Conservation (phyloP, 78 protist genomes). For the Dictyostelium citrinum region DNA sequence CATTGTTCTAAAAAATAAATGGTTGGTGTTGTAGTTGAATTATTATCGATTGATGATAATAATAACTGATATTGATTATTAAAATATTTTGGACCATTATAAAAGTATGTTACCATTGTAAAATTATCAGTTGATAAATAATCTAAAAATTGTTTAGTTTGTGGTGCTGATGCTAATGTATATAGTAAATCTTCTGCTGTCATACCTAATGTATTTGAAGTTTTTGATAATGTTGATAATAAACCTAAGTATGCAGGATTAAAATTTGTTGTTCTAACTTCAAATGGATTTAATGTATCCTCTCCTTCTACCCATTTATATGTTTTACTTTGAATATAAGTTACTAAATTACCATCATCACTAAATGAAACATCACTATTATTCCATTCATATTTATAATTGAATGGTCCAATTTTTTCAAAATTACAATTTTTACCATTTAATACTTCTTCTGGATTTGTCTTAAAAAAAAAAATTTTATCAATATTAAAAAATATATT, state of each 20-base stretch:
- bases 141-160: not conserved
- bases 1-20: not conserved
- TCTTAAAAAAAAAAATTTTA: too few species aligned
- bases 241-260: slow-evolving; percentile 45
- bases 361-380: slow-evolving; percentile 24
- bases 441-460: slow-evolving; percentile 29
- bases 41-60: not conserved
- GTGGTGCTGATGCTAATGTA: not conserved
- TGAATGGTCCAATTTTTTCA: slow-evolving; percentile 44
- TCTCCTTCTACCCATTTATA: not conserved
- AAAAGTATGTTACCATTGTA: not conserved
- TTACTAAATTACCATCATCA: slow-evolving; percentile 20
- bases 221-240: not conserved
- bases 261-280: slow-evolving; percentile 13
- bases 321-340: not conserved
- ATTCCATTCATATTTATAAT: slow-evolving; percentile 39
- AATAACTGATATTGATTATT: not conserved
- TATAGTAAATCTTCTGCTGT: slow-evolving; percentile 7
- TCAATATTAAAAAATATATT: too few species aligned
- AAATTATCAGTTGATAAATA: not conserved
- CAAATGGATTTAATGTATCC: not conserved
- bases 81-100: not conserved
- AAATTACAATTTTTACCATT: slow-evolving; percentile 3
- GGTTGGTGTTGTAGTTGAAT: not conserved
- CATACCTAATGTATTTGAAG: not conserved